Base-by-base conservation (phyloP, 2,329 filamentous ascomycete species). In the Exophiala xenobiotica region DNA sequence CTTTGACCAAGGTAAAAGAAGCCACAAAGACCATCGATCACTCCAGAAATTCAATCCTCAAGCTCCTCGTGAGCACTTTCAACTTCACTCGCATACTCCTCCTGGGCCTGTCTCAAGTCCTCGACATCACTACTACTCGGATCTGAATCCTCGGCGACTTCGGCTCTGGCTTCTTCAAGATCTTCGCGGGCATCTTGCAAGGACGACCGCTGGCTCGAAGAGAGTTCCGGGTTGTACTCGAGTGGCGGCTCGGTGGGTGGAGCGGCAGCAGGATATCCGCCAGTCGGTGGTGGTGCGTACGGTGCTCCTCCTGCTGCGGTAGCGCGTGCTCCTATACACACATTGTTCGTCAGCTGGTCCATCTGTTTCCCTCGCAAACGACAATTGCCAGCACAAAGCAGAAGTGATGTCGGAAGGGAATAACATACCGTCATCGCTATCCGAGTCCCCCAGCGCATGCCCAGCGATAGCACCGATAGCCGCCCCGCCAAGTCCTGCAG, bases 111-210 rank as follows among this genome's bases (percentile, higher is more conserved):
- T 29, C 46, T 27, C 7, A 49, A 26, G n/a, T 54, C 56, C 33
- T 60, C 58, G n/a, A 49, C 29, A 43, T 57, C 58, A 27, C 55
- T 57, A 38, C 55, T 60, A 5, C 49, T 56, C 18, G 56, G 49
- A 23, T 50, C 37, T 9, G 53, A 57, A 39, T 54, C 58, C 26
- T 56, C 53, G 11, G 44, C 51, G 33, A 54, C 50, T n/a, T 56
- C 35, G 6, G 23, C 23, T 38, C 54, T 45, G 9, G 50, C 51
- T 16, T 60, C 50, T 18, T 57, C 58, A 26, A 53, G 39, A 12
- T 56, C 50, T n/a, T 60, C 42, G 19, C 55, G 49, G 3, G 54
- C 54, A 45, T 59, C 57, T 39, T 59, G 41, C 11, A 57, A 48
- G 9, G 52, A 57, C 26, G 31, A 29, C 4, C 54, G 54, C 19